Percentiles rank a stretch among this genome's conserved stretches.
These are phyloP conservation scores for Neofusicoccum laricinum DNA, from an alignment of 2,329 filamentous ascomycete genomes.

Conservation along the genomic window DNA sequence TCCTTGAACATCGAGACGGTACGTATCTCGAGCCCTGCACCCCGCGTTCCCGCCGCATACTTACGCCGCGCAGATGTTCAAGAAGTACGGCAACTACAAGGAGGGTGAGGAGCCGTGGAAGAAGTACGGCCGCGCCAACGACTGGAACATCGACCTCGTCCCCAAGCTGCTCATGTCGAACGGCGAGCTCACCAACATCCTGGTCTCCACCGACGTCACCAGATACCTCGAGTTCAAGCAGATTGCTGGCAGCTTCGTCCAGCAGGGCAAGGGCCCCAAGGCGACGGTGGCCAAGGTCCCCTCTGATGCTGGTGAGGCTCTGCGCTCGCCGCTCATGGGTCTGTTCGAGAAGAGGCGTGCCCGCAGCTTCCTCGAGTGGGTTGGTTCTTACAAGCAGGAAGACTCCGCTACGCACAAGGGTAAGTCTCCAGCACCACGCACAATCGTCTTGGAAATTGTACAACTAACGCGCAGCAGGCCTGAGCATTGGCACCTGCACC, in stretches of 20 bases:
- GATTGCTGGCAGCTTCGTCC: constrained; percentile 93
- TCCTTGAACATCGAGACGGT: constrained; percentile 86
- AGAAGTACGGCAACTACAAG: constrained; percentile 84
- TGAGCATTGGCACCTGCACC: constrained; percentile 73
- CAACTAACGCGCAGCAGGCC: constrained; percentile 50
- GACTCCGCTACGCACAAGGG: constrained; percentile 88
- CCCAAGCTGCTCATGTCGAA: constrained; percentile 99
- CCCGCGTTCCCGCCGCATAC: constrained; percentile 14
- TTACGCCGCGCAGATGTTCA: constrained; percentile 72
- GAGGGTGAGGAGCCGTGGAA: constrained; percentile 90
- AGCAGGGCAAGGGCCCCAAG: constrained; percentile 78
- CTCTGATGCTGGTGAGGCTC: constrained; percentile 81
- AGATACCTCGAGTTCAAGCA: constrained; percentile 55
- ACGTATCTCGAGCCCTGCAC: constrained; percentile 53
- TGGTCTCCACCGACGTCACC: constrained; percentile 82
- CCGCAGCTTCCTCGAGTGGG: constrained; percentile 95
- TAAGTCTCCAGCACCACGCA: constrained; percentile 41
- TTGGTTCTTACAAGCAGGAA: constrained; percentile 78
- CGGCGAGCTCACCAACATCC: constrained; percentile 96
- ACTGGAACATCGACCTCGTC: constrained; percentile 99
- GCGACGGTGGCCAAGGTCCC: constrained; percentile 96
- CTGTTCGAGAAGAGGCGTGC: constrained; percentile 97
- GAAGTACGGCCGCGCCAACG: constrained; percentile 92
- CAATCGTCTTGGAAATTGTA: not conserved
- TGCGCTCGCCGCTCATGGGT: constrained; percentile 92